Base-by-base conservation (phyloP, 306 rosid species). In the Acacia melanoxylon region DNA sequence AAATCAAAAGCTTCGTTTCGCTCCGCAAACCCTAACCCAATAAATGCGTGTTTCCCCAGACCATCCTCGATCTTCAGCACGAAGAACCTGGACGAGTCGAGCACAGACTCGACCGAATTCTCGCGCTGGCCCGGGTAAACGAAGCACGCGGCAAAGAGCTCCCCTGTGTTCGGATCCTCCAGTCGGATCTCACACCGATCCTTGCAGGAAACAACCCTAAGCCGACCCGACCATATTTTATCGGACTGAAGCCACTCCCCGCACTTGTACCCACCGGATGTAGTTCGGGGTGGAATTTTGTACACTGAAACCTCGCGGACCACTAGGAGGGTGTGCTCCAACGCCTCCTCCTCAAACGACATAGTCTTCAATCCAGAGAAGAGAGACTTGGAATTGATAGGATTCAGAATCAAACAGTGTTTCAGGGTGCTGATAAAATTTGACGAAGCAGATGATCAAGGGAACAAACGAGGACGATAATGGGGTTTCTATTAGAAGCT, bases 231-330 rank as follows among this genome's bases (percentile, higher is more conserved):
- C 98, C 99, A 96, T 85, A 96, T 93, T 92, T 92, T 93, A 46
- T 96, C 98, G 75, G 99, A 93, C 77, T 96, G 99, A 2, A 96
- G 94, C 99, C 99, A 96, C 84, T 96, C 99, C 44, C 98, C 99
- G 86, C 99, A 96, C 88, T 95, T 95, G 88, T 91, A 96, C 52
- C 99, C 99, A 54, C 97, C 97, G 81, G 99, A 89, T 40, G 97
- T 91, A 66, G 88, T 74, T 29, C 97, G 94, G 58, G 99, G 97
- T 13, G 99, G 99, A 83, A 96, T 96, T 88, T 93, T 96, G 93
- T 86, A 96, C 37, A 96, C 97, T 35, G 97, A 77, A 44, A 96
- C 99, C 88, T 96, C 99, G 3, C 99, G 98, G 29, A 96, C 99
- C 1, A 96, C 99, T 3, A 96, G 90, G 1, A 96, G 97, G 68